Evolutionary conservation across 2,329 filamentous ascomycete genomes (phyloP).

Genomic region (Plenodomus tracheiphilus): DNA sequence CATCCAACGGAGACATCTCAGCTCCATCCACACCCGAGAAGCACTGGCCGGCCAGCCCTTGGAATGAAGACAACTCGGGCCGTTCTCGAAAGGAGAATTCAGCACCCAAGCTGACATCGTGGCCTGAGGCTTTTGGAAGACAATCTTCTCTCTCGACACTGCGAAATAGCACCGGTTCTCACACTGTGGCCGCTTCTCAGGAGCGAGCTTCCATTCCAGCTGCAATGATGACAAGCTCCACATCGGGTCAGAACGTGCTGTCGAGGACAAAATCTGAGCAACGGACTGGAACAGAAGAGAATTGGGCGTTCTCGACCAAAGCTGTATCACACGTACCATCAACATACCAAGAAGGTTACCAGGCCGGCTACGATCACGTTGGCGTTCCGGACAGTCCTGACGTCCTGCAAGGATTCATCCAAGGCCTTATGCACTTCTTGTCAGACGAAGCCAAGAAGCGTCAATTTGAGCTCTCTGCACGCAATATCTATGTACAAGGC

Average conservation of each 20-base stretch:
- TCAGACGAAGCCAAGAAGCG: constrained; percentile 30
- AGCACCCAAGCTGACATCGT: constrained; percentile 31
- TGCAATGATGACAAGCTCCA: constrained; percentile 7
- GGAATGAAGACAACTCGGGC: constrained; percentile 34
- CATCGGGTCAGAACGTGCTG: constrained; percentile 14
- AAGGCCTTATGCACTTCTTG: constrained; percentile 37
- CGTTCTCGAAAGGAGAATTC: constrained; percentile 25
- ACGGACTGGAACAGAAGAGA: constrained; percentile 22
- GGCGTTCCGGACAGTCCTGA: constrained; percentile 37
- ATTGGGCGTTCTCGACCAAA: constrained; percentile 27
- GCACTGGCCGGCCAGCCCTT: constrained; percentile 40
- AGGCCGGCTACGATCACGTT: constrained; percentile 41
- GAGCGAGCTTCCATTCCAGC: constrained; percentile 11
- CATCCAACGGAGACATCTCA: constrained; percentile 18
- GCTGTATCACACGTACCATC: constrained; percentile 26
- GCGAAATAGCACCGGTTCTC: constrained; percentile 12
- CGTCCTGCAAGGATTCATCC: constrained; percentile 39
- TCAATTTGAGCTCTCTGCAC: constrained; percentile 10
- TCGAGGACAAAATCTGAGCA: constrained; percentile 18
- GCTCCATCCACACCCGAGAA: constrained; percentile 43
- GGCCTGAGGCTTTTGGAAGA: constrained; percentile 37
- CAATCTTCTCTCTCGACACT: constrained; percentile 22
- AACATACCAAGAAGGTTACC: constrained; percentile 46
- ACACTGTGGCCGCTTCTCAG: constrained; percentile 3
- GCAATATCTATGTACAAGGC: constrained; percentile 11